Base-by-base conservation (phyloP, 352 stramenopile genomes). In the Phytophthora pseudosyringae region DNA sequence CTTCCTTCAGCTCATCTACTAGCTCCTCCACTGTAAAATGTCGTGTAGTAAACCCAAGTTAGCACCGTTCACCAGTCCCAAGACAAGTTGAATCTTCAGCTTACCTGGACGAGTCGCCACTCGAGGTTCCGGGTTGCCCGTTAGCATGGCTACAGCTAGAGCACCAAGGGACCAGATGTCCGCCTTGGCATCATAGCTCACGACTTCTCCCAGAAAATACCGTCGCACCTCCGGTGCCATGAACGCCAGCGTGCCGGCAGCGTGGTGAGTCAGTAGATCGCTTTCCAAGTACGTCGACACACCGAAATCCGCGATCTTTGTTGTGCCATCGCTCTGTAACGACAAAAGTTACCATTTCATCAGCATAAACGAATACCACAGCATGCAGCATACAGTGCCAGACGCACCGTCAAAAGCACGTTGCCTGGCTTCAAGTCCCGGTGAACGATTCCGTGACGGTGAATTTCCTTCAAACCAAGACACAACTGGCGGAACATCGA, bases 141-240 rank as follows among this genome's bases (percentile, higher is more conserved):
- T 84, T 25, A 93, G 55, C 77, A 94, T 90, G 3, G 81, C 84
- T 11, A 91, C 73, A 13, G 80, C 82, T 15, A 93, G 59, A 41
- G 77, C 86, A n/a, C 86, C 86, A 3, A 94, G 80, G 18, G 84
- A 93, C 84, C 86, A 94, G 51, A 93, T 79, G 45, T 94, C 86
- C 25, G 84, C 86, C 26, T 76, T 78, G 50, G 69, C 56, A 39
- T 92, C 76, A 63, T 93, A 94, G 35, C 71, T 84, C 43, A 93
- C 81, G 25, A 71, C 65, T 60, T 93, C 80, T 11, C 83, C 83
- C 1, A 93, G 39, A 50, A 94, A 90, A 61, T 88, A 94, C 3
- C 77, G 71, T 10, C 84, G 72, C 59, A 94, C 82, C 59, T 94
- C 84, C 1, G 86, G 86, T 3, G 86, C 86, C 86, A 93, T 94